A percentile compares a stretch with the other conserved stretches of the same genome.
These are phyloP conservation scores for Globisporangium spinosum DNA, from an alignment of 352 stramenopile genomes.

Conservation along the genomic window DNA sequence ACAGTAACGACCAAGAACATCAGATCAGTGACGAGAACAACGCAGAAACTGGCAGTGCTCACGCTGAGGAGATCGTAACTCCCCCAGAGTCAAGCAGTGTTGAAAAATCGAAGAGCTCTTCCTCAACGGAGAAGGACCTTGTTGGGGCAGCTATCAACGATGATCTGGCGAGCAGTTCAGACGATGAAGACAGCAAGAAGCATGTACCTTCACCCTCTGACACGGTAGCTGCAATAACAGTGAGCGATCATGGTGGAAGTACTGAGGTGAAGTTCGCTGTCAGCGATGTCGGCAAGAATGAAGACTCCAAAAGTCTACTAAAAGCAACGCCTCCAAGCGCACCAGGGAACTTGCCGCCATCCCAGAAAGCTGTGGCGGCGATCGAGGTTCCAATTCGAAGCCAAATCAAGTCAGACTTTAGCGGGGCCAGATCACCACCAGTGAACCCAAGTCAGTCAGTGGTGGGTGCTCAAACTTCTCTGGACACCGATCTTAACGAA, in stretches of 20 bases:
- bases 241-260: not conserved
- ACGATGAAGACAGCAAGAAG: slow-evolving; percentile 21
- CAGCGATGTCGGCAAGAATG: not conserved
- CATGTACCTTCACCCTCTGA: not conserved
- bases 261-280: not conserved
- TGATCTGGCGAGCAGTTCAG: slow-evolving; percentile 32
- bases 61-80: not conserved
- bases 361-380: not conserved
- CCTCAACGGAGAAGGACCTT: slow-evolving; percentile 10
- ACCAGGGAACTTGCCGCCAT: not conserved
- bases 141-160: slow-evolving; percentile 37
- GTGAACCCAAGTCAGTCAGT: not conserved
- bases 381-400: not conserved
- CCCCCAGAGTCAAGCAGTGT: not conserved
- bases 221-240: not conserved
- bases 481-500: not conserved
- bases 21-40: not conserved
- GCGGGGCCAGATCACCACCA: not conserved
- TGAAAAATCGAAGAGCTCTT: not conserved
- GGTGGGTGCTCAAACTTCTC: not conserved
- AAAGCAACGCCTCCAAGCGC: not conserved
- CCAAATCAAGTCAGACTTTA: not conserved
- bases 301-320: not conserved
- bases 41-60: not conserved
- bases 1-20: not conserved